These are phyloP conservation scores for Apiospora rasikravindrae DNA, from an alignment of 2,329 filamentous ascomycete genomes.

Conservation along the genomic window DNA sequence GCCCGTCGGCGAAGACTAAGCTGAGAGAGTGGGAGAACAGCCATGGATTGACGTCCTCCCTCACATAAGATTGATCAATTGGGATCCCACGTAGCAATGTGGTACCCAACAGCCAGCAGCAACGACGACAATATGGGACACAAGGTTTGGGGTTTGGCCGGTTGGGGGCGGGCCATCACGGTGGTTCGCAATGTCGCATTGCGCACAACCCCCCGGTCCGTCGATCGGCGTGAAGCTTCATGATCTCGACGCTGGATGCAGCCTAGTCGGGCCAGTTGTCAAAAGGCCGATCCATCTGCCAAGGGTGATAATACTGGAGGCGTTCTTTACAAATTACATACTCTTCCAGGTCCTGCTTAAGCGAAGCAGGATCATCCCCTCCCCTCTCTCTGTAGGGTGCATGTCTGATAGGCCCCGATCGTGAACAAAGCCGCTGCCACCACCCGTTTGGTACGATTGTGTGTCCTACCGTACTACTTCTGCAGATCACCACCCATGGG, in stretches of 20 bases:
- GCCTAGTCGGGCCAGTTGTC: conserved; percentile 12
- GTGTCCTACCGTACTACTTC: background rate
- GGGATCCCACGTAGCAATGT: background rate
- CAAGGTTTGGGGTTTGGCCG: conserved; percentile 6
- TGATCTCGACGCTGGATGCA: background rate
- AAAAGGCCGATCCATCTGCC: conserved; percentile 1
- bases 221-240: conserved; percentile 10
- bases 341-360: conserved; percentile 9
- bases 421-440: conserved; percentile 6
- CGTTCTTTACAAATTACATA: background rate
- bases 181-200: conserved; percentile 13
- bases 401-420: conserved; percentile 9
- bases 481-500: conserved; percentile 5
- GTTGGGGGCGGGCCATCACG: conserved; percentile 9
- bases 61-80: background rate
- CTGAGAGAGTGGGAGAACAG: background rate
- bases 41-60: conserved; percentile 5
- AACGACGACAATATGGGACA: background rate
- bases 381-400: background rate
- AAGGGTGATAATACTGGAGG: background rate
- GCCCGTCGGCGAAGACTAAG: background rate
- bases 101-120: background rate
- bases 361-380: conserved; percentile 10
- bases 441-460: conserved; percentile 15
- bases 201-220: conserved; percentile 8